Evolutionary conservation across 2,329 filamentous ascomycete species (phyloP), one percentile per base, ranked within the genome.

Genomic region (Hansfordia pulvinata): DNA sequence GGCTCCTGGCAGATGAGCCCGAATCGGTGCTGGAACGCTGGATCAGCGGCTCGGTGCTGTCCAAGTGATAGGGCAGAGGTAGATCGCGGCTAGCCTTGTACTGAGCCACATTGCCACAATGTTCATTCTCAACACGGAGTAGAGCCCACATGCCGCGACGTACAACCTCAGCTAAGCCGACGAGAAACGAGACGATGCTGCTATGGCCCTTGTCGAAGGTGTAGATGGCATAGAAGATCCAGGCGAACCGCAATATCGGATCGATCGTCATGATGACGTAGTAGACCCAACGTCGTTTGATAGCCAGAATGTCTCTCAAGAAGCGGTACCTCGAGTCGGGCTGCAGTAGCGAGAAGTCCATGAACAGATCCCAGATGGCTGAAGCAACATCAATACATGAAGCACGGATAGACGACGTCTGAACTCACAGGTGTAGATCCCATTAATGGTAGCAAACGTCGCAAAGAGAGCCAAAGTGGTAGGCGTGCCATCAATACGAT

Each of bases 101-200:
- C 38, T 83, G 75, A 11, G 75, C 70, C 3, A 98, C 88, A 41
- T 94, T 93, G 29, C 79, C 76, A 53, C 85, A 93, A 54, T 98
- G 90, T 43, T 98, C 90, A 50, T 98, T 98, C 52, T 98, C 90
- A 15, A 98, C 86, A 20, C 90, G 82, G 49, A 98, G 80, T 4
- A 96, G 61, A 1, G 79, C 76, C 90, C 90, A 98, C 46, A 94
- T 72, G 34, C 84, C 86, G 46, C 90, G 64, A 17, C 90, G 73
- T n/a, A 70, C 64, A 13, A 93, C 72, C 49, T 98, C 90, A 7
- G 76, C 70, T 3, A 94, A 56, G 2, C 70, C 66, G 10, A 94
- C 71, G 17, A 80, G 39, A 51, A 96, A 96, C 2, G 82, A 85
- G 5, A 85, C 68, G 2, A 85, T 49, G 3, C 81, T 80, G 2